Conservation (phyloP, 108 stramenopile genomes). For the Ochromonas danica region DNA sequence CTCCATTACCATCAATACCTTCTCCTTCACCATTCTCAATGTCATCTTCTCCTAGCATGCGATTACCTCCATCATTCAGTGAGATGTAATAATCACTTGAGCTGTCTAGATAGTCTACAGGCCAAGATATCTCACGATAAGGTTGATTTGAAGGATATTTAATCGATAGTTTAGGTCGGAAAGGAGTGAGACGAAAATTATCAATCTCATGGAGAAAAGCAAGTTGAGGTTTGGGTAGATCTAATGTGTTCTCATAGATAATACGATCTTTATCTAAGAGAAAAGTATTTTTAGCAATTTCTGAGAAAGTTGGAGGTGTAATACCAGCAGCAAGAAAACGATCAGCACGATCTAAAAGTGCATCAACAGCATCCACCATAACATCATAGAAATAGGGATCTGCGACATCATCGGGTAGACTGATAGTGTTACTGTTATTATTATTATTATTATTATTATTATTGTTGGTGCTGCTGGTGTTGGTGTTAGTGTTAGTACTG, state of each 20-base stretch:
- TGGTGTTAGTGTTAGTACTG: not conserved
- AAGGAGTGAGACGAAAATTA: constrained; percentile 50
- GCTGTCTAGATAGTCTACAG: too few relatives aligned
- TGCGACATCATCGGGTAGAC: not conserved
- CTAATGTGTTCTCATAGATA: constrained; percentile 41
- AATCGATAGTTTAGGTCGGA: constrained; percentile 42
- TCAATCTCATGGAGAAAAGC: constrained; percentile 45
- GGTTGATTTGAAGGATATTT: too few relatives aligned
- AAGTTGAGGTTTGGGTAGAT: constrained; percentile 58
- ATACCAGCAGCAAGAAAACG: not conserved
- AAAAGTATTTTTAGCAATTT: not conserved
- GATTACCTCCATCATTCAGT: constrained; percentile 37
- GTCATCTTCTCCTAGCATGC: not conserved
- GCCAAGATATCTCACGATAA: too few relatives aligned
- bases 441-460: not conserved
- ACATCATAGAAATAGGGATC: constrained; percentile 8
- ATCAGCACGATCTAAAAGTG: constrained; percentile 13
- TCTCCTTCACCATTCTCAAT: constrained; percentile 42
- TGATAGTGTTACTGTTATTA: not conserved
- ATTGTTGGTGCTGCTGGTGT: not conserved
- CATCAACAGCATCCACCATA: constrained; percentile 2
- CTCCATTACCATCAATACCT: constrained; percentile 34
- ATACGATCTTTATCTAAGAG: constrained; percentile 4
- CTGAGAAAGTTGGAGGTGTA: not conserved
- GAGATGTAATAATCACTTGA: too few relatives aligned